A percentile compares a stretch with the other conserved stretches of the same genome.
Conservation (phyloP, 2,329 filamentous ascomycete genomes). For the Dactylellina leptospora region DNA sequence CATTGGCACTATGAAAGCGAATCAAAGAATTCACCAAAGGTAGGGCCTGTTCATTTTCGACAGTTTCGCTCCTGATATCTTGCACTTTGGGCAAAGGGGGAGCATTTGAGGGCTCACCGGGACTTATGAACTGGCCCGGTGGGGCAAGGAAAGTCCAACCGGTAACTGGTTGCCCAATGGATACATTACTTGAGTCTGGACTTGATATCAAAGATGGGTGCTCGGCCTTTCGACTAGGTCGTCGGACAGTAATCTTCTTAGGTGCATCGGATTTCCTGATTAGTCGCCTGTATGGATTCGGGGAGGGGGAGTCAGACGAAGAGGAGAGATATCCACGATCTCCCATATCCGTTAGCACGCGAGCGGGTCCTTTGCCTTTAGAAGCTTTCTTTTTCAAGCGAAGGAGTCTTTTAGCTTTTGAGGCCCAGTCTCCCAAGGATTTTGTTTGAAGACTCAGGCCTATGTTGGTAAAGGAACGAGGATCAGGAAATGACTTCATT, state of each 20-base stretch:
- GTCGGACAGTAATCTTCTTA: conserved; percentile 33
- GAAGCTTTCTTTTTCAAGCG: conserved; percentile 24
- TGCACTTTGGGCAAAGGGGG: background rate
- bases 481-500: too few relatives aligned
- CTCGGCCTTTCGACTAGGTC: conserved; percentile 14
- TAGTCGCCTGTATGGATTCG: conserved; percentile 22
- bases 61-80: background rate
- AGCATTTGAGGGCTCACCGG: background rate
- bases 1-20: conserved; percentile 15
- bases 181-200: conserved; percentile 18
- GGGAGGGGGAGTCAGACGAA: conserved; percentile 25
- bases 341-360: background rate
- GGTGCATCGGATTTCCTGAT: conserved; percentile 17
- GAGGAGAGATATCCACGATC: conserved; percentile 10
- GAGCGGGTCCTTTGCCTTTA: conserved; percentile 1
- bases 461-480: too few relatives aligned
- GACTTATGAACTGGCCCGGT: conserved; percentile 5
- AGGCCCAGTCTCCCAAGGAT: conserved; percentile 25
- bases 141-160: conserved; percentile 35
- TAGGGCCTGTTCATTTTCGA: background rate
- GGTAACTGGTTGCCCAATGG: conserved; percentile 16
- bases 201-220: conserved; percentile 10
- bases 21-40: conserved; percentile 1
- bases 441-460: conserved; percentile 24
- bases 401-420: conserved; percentile 25